A percentile compares a stretch with the other conserved stretches of the same genome.
Evolutionary conservation across 2,329 filamentous ascomycete species (phyloP).

Genomic region (Ascochyta pisi): DNA sequence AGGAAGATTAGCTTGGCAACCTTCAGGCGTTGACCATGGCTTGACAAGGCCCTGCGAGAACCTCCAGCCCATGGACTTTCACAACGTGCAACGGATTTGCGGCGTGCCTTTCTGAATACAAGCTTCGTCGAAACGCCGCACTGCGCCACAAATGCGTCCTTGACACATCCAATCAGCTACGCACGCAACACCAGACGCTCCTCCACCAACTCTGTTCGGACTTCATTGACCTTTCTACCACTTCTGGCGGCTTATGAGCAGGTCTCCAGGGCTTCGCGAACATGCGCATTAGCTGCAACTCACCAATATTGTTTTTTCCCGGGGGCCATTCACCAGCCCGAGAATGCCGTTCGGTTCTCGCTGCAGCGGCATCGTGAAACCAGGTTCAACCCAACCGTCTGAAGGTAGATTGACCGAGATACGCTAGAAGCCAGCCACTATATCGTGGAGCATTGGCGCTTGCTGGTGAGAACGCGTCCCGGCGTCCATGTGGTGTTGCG

Average conservation of each 20-base stretch:
- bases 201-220: neutral
- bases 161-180: neutral
- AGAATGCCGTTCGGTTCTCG: neutral
- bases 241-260: neutral
- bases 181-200: neutral
- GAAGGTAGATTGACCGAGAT: slow-evolving; percentile 26
- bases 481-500: neutral
- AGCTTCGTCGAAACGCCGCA: too few relatives aligned
- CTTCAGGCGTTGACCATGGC: neutral
- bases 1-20: slow-evolving; percentile 18
- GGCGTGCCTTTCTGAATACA: too few relatives aligned
- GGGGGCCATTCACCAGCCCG: neutral
- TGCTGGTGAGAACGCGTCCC: neutral
- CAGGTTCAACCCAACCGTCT: slow-evolving; percentile 20
- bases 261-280: neutral
- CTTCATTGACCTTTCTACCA: neutral
- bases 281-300: neutral
- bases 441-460: neutral
- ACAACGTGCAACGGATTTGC: too few relatives aligned
- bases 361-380: neutral
- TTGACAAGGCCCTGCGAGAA: neutral
- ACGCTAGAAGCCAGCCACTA: slow-evolving; percentile 12
- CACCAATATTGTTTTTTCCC: too few relatives aligned
- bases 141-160: too few relatives aligned
- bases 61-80: neutral